Base-by-base conservation (phyloP, 495 filamentous ascomycete genomes). In the Tuber borchii region DNA sequence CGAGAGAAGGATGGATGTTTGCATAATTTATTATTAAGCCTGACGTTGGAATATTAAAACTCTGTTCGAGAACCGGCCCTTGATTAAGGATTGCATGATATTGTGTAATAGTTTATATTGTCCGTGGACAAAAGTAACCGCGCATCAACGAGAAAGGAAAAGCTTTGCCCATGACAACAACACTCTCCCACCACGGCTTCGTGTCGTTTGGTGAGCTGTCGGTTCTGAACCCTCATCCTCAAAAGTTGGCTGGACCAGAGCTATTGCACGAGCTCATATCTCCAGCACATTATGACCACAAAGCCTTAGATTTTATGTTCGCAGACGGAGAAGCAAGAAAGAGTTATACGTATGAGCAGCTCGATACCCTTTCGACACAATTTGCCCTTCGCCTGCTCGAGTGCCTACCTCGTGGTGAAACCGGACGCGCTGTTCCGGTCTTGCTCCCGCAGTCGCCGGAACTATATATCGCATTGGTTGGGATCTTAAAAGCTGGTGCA, bases 401-500 rank as follows among this genome's bases (percentile, higher is more conserved):
- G 44, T 79, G 79, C 51, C 79, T 87, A 26, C 71, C 69, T 22
- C 70, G 5, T 78, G 72, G 71, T 17, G 19, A 34, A 34, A 65
- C 45, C 4, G 22, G 71, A 22, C 70, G 70, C 40, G 86, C 93
- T n/a, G 86, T 95, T 26, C 93, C 93, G 0, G 85, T 95, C 12
- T 86, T 94, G 14, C 80, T 93, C 8, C 89, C 90, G 12, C 93
- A 95, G 81, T 89, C 87, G 8, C 87, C 89, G 31, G 86, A 89
- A 37, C 86, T 97, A 16, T 97, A 95, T 80, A 85, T 93, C 72
- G 83, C 91, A 0, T 86, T 90, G 69, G 82, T 96, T 8, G 93
- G 89, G 1, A 89, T 93, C 70, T 86, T 95, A 19, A 93, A 92
- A 79, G 88, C 90, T 10, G 93, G 93, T 0, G 91, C 86, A 10